Percentiles rank a stretch among this genome's conserved stretches.
Conservation (phyloP, 2,329 filamentous ascomycete genomes). For the Cytospora piceae region DNA sequence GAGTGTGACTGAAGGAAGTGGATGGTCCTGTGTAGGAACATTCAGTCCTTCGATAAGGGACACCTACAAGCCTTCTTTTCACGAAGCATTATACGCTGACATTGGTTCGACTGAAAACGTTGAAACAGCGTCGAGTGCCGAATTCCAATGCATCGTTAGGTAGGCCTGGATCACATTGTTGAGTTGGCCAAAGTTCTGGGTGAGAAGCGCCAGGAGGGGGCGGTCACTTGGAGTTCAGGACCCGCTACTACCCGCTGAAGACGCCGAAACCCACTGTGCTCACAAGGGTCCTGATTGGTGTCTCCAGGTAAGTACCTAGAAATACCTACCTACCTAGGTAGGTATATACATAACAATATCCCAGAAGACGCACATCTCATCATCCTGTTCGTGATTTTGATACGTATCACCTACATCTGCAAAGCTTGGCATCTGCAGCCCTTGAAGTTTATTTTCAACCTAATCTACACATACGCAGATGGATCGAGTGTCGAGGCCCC, state of each 20-base stretch:
- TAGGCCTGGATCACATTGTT: not conserved
- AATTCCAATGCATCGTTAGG: not conserved
- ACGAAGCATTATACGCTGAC: too few relatives aligned
- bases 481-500: not conserved
- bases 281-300: slow-evolving; percentile 16
- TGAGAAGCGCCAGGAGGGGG: not conserved
- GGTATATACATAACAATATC: too few relatives aligned
- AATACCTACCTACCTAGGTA: too few relatives aligned
- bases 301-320: too few relatives aligned
- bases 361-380: too few relatives aligned
- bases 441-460: not conserved
- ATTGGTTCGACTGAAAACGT: not conserved
- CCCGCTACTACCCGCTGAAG: not conserved
- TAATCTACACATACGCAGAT: not conserved
- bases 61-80: too few relatives aligned
- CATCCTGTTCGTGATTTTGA: slow-evolving; percentile 1
- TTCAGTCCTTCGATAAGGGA: too few relatives aligned
- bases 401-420: slow-evolving; percentile 8
- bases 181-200: not conserved
- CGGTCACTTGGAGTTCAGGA: not conserved
- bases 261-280: too few relatives aligned
- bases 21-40: too few relatives aligned
- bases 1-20: slow-evolving; percentile 21
- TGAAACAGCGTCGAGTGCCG: not conserved
- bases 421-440: slow-evolving; percentile 14